A percentile compares a stretch with the other conserved stretches of the same genome.
These are phyloP conservation scores for Meredithiella fracta DNA, from an alignment of 2,329 filamentous ascomycete species.

Conservation along the genomic window DNA sequence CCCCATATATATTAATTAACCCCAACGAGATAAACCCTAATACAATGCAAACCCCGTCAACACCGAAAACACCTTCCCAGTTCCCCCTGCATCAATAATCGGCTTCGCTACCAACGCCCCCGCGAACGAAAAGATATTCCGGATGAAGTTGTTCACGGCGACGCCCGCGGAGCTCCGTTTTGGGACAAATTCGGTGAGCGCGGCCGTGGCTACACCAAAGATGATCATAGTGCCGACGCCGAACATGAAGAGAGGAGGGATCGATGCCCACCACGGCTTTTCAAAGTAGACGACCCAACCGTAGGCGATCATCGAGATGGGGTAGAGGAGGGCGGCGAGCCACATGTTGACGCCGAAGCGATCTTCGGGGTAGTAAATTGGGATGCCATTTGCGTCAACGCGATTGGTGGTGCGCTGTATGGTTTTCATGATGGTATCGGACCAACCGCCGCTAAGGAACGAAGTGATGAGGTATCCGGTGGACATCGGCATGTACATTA, in stretches of 20 bases:
- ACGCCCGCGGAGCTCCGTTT: constrained; percentile 53
- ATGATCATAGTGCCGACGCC: constrained; percentile 66
- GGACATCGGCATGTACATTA: constrained; percentile 62
- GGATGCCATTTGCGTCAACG: constrained; percentile 47
- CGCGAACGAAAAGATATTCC: constrained; percentile 62
- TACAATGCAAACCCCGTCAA: constrained; percentile 36
- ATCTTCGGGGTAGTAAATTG: constrained; percentile 61
- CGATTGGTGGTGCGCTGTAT: constrained; percentile 55
- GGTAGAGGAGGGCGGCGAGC: constrained; percentile 55
- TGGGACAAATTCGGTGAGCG: constrained; percentile 75
- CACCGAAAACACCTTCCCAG: constrained; percentile 59
- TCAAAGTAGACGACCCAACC: constrained; percentile 58
- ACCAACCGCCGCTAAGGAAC: constrained; percentile 57
- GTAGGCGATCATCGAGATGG: constrained; percentile 54
- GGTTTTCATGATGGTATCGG: constrained; percentile 63
- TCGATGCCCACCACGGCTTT: constrained; percentile 45
- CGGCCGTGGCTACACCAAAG: constrained; percentile 60
- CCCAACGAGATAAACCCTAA: constrained; percentile 42
- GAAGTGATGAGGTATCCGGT: constrained; percentile 56
- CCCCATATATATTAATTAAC: constrained; percentile 42
- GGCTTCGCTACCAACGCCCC: constrained; percentile 55
- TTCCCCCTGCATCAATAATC: constrained; percentile 52
- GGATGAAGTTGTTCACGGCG: constrained; percentile 64
- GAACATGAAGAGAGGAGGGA: constrained; percentile 56
- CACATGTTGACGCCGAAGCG: constrained; percentile 70